Evolutionary conservation across 768 basidiomycete species (phyloP), one percentile per base, ranked within the genome.

Genomic region (Kwoniella dendrophila): DNA sequence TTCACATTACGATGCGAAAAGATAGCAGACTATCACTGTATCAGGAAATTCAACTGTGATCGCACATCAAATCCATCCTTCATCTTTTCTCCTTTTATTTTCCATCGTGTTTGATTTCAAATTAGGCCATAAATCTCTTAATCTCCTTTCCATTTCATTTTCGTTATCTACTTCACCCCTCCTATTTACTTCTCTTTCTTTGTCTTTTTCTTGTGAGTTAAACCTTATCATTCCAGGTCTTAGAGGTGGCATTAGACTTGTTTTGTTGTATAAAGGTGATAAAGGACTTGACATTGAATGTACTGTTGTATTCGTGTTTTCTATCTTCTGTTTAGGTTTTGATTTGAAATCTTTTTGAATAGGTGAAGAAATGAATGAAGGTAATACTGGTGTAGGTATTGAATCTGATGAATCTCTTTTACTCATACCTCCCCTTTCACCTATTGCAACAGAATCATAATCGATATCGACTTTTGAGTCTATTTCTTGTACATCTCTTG

Each of bases 51-150:
- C n/a, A n/a, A n/a, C n/a, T n/a, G n/a, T n/a, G n/a, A n/a, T n/a
- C n/a, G n/a, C n/a, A n/a, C n/a, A n/a, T n/a, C n/a, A n/a, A n/a
- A 59, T 48, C 56, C 48, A 59, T 30, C 58, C 58, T 43, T 59
- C 58, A 26, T 51, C 38, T 26, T 54, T 40, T 34, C 59, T 48
- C 26, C 43, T 61, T 34, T n/a, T n/a, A n/a, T n/a, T n/a, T n/a
- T n/a, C n/a, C n/a, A n/a, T n/a, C n/a, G n/a, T n/a, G n/a, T n/a
- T n/a, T n/a, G n/a, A n/a, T n/a, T 38, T 29, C 26, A 58, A 24
- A 22, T 44, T 47, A 6, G 56, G 45, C 56, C 56, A 58, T 24
- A 48, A 40, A 56, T 56, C 54, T 20, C 40, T 44, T n/a, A 56
- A 44, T 20, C 43, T 41, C 27, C 58, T 29, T 29, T 52, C 58